Evolutionary conservation across 305 asterid species (phyloP).

Genomic region (Nicotiana rustica): DNA sequence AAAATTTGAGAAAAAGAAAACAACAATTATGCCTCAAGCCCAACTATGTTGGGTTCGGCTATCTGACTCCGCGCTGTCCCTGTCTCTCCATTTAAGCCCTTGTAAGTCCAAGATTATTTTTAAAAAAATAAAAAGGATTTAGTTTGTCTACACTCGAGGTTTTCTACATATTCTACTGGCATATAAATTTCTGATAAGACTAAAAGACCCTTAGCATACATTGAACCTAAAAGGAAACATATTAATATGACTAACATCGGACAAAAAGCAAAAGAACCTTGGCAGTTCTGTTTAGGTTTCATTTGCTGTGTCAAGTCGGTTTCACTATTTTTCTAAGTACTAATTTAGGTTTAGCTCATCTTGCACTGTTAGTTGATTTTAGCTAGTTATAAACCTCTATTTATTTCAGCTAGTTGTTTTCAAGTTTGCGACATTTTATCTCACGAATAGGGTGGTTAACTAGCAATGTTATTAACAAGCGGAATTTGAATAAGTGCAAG

Average conservation of each 20-base stretch:
- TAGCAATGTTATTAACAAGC: background rate
- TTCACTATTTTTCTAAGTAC: background rate
- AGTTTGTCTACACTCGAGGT: background rate
- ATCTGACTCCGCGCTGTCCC: background rate
- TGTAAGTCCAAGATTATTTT: background rate
- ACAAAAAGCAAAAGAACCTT: background rate
- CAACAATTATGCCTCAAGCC: background rate
- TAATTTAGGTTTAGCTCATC: background rate
- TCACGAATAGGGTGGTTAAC: constrained; percentile 12
- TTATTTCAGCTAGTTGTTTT: constrained; percentile 6
- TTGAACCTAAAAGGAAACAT: background rate
- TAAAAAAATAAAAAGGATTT: background rate
- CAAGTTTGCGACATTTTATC: background rate
- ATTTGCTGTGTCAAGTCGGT: background rate
- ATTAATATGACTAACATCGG: no score
- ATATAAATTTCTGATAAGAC: background rate
- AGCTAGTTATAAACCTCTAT: background rate
- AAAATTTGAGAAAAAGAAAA: background rate
- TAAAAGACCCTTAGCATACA: background rate
- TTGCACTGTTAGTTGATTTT: background rate
- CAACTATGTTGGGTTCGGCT: background rate
- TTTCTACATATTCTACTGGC: background rate
- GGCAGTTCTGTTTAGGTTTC: background rate
- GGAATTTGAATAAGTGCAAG: background rate
- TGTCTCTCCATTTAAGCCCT: background rate